Percentiles rank a stretch among this genome's conserved stretches.
Evolutionary conservation across 257 asterid species (phyloP).

Genomic region (Avicennia marina): DNA sequence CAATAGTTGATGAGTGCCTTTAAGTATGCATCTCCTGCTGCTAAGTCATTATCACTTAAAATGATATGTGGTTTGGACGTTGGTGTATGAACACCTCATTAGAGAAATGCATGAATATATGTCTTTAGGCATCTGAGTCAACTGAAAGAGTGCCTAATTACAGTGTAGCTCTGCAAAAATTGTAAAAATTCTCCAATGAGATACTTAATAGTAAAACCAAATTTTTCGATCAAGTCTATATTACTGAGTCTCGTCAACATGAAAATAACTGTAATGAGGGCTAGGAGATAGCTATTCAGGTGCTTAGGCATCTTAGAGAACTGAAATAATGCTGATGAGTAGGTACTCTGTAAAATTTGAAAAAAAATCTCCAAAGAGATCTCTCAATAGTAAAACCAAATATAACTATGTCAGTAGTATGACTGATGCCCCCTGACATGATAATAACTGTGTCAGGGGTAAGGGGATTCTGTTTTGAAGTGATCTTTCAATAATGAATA

Average conservation of each 20-base stretch:
- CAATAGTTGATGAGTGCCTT: too few relatives aligned
- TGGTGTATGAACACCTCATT: too few relatives aligned
- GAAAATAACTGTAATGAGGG: too few relatives aligned
- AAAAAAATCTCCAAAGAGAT: background rate
- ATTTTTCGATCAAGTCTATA: too few relatives aligned
- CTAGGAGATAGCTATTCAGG: too few relatives aligned
- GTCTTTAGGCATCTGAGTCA: background rate
- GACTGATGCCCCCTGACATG: background rate
- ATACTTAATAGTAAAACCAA: background rate
- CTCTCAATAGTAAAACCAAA: background rate
- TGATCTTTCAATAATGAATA: background rate
- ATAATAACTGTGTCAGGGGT: background rate
- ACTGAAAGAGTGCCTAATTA: background rate
- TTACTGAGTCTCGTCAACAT: too few relatives aligned
- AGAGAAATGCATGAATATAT: slow-evolving; percentile 5
- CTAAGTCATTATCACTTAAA: background rate
- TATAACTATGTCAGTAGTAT: background rate
- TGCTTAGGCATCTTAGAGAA: too few relatives aligned
- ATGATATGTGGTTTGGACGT: background rate
- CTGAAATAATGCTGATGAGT: too few relatives aligned
- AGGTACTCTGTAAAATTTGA: too few relatives aligned
- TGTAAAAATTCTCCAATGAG: background rate
- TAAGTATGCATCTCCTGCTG: too few relatives aligned
- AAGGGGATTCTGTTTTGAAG: background rate
- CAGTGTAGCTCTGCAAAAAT: background rate